Conservation (phyloP, 2,329 filamentous ascomycete genomes). For the Fusarium ramigenum region DNA sequence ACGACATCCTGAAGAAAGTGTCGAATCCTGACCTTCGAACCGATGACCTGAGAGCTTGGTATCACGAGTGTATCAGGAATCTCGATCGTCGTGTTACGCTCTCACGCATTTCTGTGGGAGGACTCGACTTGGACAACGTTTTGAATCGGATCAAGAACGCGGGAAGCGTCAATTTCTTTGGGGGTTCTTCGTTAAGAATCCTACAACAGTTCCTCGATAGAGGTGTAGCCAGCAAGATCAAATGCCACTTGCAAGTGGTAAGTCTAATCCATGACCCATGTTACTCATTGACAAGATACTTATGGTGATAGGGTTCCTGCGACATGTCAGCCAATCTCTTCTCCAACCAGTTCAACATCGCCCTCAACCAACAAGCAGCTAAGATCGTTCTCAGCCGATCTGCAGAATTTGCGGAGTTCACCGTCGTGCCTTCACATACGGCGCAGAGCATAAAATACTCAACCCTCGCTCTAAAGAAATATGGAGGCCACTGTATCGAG, state of each 20-base stretch:
- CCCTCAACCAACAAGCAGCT: conserved; percentile 30
- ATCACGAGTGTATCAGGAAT: conserved; percentile 16
- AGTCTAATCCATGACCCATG: background rate
- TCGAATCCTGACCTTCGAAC: conserved; percentile 2
- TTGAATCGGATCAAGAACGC: conserved; percentile 28
- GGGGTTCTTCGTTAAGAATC: conserved; percentile 35
- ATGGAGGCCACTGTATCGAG: conserved; percentile 28
- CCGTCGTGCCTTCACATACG: conserved; percentile 38
- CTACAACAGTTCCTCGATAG: conserved; percentile 29
- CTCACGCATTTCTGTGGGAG: background rate
- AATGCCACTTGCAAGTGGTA: conserved; percentile 37
- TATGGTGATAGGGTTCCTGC: conserved; percentile 30
- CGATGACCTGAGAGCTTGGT: conserved; percentile 28
- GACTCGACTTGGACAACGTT: conserved; percentile 11
- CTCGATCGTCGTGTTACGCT: conserved; percentile 1
- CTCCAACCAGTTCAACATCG: conserved; percentile 39
- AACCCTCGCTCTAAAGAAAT: conserved; percentile 12
- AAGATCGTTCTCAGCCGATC: conserved; percentile 26
- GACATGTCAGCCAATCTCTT: conserved; percentile 36
- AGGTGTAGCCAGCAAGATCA: conserved; percentile 28
- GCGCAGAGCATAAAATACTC: conserved; percentile 38
- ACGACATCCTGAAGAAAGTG: conserved; percentile 14
- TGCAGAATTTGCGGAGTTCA: conserved; percentile 25
- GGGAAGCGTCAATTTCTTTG: conserved; percentile 33
- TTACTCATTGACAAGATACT: background rate